Evolutionary conservation across 345 rosid species (phyloP), one percentile per base, ranked within the genome.

Genomic region (Trapa incisa): DNA sequence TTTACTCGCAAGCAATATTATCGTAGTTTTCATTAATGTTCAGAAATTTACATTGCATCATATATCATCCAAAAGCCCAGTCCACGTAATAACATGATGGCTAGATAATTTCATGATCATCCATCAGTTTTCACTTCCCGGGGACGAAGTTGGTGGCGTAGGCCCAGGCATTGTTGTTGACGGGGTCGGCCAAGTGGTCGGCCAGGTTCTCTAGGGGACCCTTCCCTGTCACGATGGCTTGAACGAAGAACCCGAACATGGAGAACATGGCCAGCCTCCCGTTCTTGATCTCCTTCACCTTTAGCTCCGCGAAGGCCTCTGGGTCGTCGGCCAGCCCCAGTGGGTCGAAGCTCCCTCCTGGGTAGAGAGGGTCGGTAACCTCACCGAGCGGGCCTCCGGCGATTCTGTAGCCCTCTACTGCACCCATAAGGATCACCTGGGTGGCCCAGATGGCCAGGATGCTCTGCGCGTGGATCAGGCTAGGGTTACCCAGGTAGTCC

Each of bases 211-310:
- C 76, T 61, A 73, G 13, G 16, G 76, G 76, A 1, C 76, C 76
- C 72, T 73, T 73, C 32, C 76, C 76, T 50, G 76, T 73, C 58
- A 73, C 76, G 54, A 73, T 73, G 65, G 76, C 76, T 50, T 73
- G 76, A 6, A 73, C 76, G 37, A 56, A 73, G 68, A 73, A 73
- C 32, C 76, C 76, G 32, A 73, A 73, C 76, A 73, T 73, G 2
- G 76, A 68, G 69, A 73, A 73, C 76, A 73, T 73, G 37, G 76
- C 76, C 5, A 73, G 65, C 50, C 76, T 12, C 1, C 76, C 76
- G 39, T 73, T 73, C 72, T 73, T 73, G 38, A 73, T 36, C 64
- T 73, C 76, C 76, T 73, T 73, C 58, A 73, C 76, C 76, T 73
- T 73, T 35, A 73, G 70, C 70, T 72, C 75, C 0, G 75, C 75